phyloP scores from a whole-genome alignment of 2,329 filamentous ascomycete species.

The Purpureocillium takamizusanense region DNA sequence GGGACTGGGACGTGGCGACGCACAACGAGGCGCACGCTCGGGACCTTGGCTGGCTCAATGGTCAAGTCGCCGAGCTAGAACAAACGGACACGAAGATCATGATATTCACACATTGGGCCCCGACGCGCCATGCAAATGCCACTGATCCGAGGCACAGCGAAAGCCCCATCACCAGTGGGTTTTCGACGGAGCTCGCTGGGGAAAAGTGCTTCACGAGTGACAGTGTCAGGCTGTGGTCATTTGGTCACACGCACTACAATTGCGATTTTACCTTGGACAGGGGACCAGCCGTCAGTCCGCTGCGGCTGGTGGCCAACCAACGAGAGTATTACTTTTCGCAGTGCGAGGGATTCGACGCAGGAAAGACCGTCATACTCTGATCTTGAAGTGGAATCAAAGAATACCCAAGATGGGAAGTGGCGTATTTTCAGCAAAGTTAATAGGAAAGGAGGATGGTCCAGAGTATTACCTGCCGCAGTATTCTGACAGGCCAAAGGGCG shows the following conservation, averaged over 20 bases:
- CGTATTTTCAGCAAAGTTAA: too few species aligned
- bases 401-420: too few species aligned
- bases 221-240: constrained; percentile 33
- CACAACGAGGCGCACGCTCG: constrained; percentile 27
- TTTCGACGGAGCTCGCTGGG: constrained; percentile 27
- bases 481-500: too few species aligned
- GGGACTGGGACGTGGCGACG: constrained; percentile 24
- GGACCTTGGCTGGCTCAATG: constrained; percentile 35
- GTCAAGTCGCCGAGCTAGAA: constrained; percentile 17
- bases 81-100: constrained; percentile 18
- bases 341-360: constrained; percentile 21
- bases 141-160: constrained; percentile 22
- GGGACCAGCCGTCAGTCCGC: constrained; percentile 7
- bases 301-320: constrained; percentile 30
- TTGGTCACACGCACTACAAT: constrained; percentile 40
- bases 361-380: constrained; percentile 11
- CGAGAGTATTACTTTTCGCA: constrained; percentile 30
- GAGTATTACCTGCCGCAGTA: too few species aligned
- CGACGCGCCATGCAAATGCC: constrained; percentile 21
- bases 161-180: constrained; percentile 20
- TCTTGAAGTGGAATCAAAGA: too few species aligned
- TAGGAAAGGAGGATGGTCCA: too few species aligned
- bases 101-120: constrained; percentile 34
- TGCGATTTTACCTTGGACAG: constrained; percentile 25
- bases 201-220: constrained; percentile 24